Evolutionary conservation across 768 basidiomycete genomes (phyloP).

Genomic region (Coprinopsis cinerea): DNA sequence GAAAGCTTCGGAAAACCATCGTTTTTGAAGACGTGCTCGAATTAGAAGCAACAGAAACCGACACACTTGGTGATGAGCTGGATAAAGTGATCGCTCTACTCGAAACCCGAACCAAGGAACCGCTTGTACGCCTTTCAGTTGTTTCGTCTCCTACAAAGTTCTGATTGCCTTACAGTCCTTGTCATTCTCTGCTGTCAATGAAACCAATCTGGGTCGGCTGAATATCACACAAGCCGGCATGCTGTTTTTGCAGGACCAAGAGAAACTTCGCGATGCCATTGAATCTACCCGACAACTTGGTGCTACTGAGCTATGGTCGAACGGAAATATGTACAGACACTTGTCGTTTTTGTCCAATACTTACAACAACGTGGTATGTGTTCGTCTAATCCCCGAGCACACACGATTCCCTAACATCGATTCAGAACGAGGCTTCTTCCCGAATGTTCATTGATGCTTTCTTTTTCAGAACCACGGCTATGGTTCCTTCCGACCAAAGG

Average conservation of each 20-base stretch:
- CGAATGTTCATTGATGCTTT: constrained; percentile 14
- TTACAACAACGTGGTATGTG: not conserved
- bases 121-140: not conserved
- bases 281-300: not conserved
- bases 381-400: not conserved
- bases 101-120: not conserved
- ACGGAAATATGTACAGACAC: not conserved
- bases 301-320: not conserved
- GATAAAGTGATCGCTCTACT: not conserved
- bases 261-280: not conserved
- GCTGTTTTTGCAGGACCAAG: not conserved
- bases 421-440: not conserved
- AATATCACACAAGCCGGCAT: not conserved
- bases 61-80: not conserved
- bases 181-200: not conserved
- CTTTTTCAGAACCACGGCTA: constrained; percentile 14
- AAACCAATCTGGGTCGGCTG: not conserved
- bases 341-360: not conserved
- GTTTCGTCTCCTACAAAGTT: not conserved
- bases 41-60: not conserved
- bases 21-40: not conserved
- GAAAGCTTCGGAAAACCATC: not conserved
- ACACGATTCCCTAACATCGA: not conserved
- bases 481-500: constrained; percentile 14
- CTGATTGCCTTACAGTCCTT: not conserved